A percentile compares a stretch with the other conserved stretches of the same genome.
phyloP scores from a whole-genome alignment of 805 yeast genomes.

The Blastobotrys terrestris region DNA sequence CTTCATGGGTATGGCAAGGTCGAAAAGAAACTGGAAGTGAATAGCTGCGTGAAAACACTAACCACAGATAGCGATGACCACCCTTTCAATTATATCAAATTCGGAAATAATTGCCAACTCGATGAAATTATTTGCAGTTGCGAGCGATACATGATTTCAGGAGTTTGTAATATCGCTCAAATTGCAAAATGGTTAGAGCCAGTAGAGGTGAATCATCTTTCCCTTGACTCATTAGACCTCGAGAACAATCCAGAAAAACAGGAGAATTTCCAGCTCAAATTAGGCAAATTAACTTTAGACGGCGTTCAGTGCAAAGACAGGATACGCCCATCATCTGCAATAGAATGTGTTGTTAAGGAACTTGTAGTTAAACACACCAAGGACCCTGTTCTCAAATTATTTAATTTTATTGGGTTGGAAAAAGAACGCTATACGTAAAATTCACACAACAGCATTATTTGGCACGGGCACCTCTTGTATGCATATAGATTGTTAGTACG shows the following conservation, averaged over 20 bases:
- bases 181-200: background rate
- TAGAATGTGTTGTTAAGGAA: background rate
- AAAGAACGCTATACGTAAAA: too few relatives aligned
- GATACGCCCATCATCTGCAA: background rate
- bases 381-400: background rate
- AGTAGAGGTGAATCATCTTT: background rate
- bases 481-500: too few relatives aligned
- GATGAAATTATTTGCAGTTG: background rate
- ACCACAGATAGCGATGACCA: background rate
- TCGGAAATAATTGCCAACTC: background rate
- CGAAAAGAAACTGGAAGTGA: background rate
- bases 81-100: background rate
- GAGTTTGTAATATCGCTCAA: background rate
- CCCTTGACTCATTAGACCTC: background rate
- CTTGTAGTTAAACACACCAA: background rate
- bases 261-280: background rate
- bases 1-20: background rate
- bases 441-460: too few relatives aligned
- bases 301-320: background rate
- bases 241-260: background rate
- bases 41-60: background rate
- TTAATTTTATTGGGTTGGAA: background rate
- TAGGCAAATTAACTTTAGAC: background rate
- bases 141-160: background rate
- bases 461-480: too few relatives aligned